Conservation (phyloP, 352 stramenopile species). For the Pythium myriotylum region DNA sequence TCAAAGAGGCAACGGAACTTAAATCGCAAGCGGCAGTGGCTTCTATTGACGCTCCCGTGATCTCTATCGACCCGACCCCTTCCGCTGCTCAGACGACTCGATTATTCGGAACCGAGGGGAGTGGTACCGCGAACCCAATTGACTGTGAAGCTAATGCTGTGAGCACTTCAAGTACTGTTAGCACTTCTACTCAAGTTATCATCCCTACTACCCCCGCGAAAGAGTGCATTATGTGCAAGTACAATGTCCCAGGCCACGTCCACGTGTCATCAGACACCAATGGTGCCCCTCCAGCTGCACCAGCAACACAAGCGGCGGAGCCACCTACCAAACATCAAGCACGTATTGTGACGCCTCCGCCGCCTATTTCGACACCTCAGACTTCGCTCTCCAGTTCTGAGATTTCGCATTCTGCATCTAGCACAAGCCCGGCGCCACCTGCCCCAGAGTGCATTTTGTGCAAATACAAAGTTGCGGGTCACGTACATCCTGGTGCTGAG, state of each 20-base stretch:
- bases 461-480: slow-evolving; percentile 31
- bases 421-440: neutral
- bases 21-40: neutral
- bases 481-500: slow-evolving; percentile 23
- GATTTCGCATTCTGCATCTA: neutral
- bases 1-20: neutral
- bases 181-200: neutral
- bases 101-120: neutral
- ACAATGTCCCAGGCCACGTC: slow-evolving; percentile 30
- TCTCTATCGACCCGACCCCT: no score
- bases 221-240: slow-evolving; percentile 34
- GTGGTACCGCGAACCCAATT: neutral
- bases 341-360: neutral
- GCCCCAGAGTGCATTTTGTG: slow-evolving; percentile 20
- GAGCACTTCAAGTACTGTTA: neutral
- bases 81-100: no score
- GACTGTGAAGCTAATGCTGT: neutral
- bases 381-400: neutral
- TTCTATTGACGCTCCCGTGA: no score
- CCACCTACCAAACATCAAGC: neutral
- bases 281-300: no score
- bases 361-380: neutral
- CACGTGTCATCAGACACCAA: slow-evolving; percentile 12
- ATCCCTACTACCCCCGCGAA: neutral
- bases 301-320: neutral